Conservation (phyloP, 23 red algal species). For the Gracilariopsis chorda region DNA sequence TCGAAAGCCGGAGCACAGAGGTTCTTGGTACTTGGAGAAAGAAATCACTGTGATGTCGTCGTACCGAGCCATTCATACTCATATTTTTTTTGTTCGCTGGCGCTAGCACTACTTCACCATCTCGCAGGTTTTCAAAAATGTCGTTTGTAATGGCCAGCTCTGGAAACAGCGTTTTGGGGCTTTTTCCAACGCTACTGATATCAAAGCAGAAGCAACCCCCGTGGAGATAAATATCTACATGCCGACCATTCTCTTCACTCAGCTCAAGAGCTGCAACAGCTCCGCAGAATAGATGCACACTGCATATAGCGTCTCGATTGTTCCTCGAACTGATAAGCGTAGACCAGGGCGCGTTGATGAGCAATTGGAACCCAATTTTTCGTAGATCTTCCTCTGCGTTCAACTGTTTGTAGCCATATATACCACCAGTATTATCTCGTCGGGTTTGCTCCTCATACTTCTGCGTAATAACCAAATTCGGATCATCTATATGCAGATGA, state of each 20-base stretch:
- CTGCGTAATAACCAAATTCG: not conserved
- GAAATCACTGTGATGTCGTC: too few species aligned
- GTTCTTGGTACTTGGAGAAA: not conserved
- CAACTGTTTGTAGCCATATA: not conserved
- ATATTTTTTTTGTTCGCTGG: too few species aligned
- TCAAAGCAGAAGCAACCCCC: not conserved
- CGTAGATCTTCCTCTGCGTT: not conserved
- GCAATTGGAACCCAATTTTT: not conserved
- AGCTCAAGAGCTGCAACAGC: not conserved
- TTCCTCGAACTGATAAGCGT: not conserved
- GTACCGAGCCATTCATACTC: too few species aligned
- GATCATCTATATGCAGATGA: conserved; percentile 17
- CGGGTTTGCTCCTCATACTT: not conserved
- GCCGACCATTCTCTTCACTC: not conserved
- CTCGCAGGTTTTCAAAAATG: not conserved
- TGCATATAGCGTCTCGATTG: not conserved
- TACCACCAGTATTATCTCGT: not conserved
- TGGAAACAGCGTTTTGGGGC: not conserved
- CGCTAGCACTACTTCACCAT: not conserved
- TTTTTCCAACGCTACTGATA: not conserved
- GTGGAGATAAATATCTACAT: not conserved
- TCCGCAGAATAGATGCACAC: not conserved
- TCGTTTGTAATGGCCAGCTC: not conserved
- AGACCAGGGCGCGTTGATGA: not conserved
- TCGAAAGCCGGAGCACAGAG: not conserved